Base-by-base conservation (phyloP, 768 basidiomycete genomes). In the Leucocoprinus birnbaumii region DNA sequence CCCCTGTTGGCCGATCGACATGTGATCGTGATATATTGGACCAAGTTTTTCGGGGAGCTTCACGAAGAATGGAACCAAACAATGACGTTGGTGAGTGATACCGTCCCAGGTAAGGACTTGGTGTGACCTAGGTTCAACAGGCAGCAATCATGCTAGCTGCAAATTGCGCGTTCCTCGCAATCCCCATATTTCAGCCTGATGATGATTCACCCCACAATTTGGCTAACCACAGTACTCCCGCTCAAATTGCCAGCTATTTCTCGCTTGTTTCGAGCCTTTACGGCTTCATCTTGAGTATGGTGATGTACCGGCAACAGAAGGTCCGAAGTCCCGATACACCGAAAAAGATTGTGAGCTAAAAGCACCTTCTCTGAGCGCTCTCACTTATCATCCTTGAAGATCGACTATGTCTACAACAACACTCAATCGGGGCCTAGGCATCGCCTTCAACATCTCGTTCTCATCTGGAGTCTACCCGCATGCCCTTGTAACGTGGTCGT, bases 401-500 rank as follows among this genome's bases (percentile, higher is more conserved):
- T 48, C 14, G n/a, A 19, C 5, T 46, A 55, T 38, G 21, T 55
- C 3, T 48, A 13, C 25, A 41, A 48, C 7, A n/a, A 41, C 35
- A 40, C 13, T 1, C 21, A 42, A 4, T 37, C 38, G 14, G 44
- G 13, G 2, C 22, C 37, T 18, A 14, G 19, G 18, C 35, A 40
- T 21, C 45, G 45, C 3, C 25, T 48, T 13, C 42, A 55, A 21
- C 53, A 55, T 41, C 44, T 55, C 25, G 35, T 48, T 14, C 44
- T 55, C 19, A 40, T 55, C 19, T 48, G 45, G 53, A 55, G 53
- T 16, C 31, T 55, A 26, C 53, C n/a, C 53, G n/a, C 47, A 55
- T 19, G 46, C 46, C 3, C 53, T 55, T 11, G 26, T 55, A 9
- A 35, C 48, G 35, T 55, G 53, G 53, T 55, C 53, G 46, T 55